Evolutionary conservation across 768 basidiomycete species (phyloP), one percentile per base, ranked within the genome.

Genomic region (Tylopilus intermedius): DNA sequence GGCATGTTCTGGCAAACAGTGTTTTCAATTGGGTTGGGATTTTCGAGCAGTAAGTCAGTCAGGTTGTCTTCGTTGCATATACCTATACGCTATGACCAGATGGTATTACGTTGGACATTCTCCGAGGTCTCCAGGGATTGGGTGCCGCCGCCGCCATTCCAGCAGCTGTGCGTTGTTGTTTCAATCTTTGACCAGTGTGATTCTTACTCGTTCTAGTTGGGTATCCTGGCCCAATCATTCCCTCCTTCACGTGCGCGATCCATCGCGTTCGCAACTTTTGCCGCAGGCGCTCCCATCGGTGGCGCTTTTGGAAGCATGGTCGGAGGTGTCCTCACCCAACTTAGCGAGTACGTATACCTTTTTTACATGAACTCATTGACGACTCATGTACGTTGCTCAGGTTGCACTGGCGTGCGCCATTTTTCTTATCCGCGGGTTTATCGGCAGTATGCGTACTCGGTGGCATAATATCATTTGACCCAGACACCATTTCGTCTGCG

Each of bases 241-340:
- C 84, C 86, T 2, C 75, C 78, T 0, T 84, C 85, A 1, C 72
- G 72, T 11, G 76, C 83, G 0, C 80, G 92, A 10, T 82, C 88
- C 2, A 67, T 82, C 0, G 92, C 90, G 0, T 94, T 94, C 56
- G 80, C 93, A 0, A 82, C 85, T 0, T 94, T 93, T 59, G 77
- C 86, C 0, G 89, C 90, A 0, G 94, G 93, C 21, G 89, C 86
- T 1, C 91, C 93, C 0, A 62, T 94, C 7, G 93, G 93, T 0
- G 86, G 78, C 0, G 86, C 81, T 0, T 69, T 92, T 13, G 90
- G 92, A 1, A 74, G 75, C 32, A 70, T 82, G 0, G 54, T 90
- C 0, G 90, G 90, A 14, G 90, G 88, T 15, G 70, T 84, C 2
- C 67, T 90, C 22, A 87, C 83, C 0, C 78, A 89, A 60, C 71